Percentiles rank a stretch among this genome's conserved stretches.
phyloP scores from a whole-genome alignment of 371 early-diverging fungal species.

The Entomophthora muscae region DNA sequence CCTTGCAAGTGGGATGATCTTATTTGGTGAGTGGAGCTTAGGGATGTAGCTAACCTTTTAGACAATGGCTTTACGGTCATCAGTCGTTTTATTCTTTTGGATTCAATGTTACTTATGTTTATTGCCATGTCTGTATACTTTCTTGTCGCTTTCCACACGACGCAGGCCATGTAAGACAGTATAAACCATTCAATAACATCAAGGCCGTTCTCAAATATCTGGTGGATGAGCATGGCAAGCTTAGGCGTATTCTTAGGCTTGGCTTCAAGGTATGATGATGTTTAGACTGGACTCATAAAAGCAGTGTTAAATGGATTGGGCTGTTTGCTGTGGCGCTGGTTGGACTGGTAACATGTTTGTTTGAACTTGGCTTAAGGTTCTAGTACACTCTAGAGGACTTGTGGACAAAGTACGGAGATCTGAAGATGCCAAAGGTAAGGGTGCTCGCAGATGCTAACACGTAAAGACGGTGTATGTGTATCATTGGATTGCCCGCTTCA shows the following conservation, averaged over 20 bases:
- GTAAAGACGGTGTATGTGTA: slow-evolving; percentile 33
- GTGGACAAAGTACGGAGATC: slow-evolving; percentile 80
- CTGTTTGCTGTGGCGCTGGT: slow-evolving; percentile 88
- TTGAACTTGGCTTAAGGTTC: not conserved
- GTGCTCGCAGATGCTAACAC: not conserved
- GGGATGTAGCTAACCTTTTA: not conserved
- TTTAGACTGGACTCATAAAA: not conserved
- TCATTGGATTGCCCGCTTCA: slow-evolving; percentile 64
- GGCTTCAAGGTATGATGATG: slow-evolving; percentile 36
- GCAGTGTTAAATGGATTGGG: slow-evolving; percentile 99
- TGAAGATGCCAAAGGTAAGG: slow-evolving; percentile 38
- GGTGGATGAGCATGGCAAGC: slow-evolving; percentile 74
- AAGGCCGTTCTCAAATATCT: slow-evolving; percentile 60
- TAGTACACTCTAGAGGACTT: slow-evolving; percentile 83
- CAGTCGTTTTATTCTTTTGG: slow-evolving; percentile 91
- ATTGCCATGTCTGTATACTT: slow-evolving; percentile 73
- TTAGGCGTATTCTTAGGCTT: slow-evolving; percentile 88
- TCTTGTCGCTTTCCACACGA: slow-evolving; percentile 52
- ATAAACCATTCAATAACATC: not conserved
- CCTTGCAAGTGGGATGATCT: slow-evolving; percentile 57
- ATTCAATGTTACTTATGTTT: slow-evolving; percentile 91
- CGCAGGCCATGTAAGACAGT: slow-evolving; percentile 33
- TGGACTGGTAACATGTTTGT: slow-evolving; percentile 37
- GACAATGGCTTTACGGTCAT: slow-evolving; percentile 66
- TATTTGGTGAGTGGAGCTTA: slow-evolving; percentile 35